These are phyloP conservation scores for Platanthera guangdongensis DNA, from an alignment of 106 monocot genomes.

Conservation along the genomic window DNA sequence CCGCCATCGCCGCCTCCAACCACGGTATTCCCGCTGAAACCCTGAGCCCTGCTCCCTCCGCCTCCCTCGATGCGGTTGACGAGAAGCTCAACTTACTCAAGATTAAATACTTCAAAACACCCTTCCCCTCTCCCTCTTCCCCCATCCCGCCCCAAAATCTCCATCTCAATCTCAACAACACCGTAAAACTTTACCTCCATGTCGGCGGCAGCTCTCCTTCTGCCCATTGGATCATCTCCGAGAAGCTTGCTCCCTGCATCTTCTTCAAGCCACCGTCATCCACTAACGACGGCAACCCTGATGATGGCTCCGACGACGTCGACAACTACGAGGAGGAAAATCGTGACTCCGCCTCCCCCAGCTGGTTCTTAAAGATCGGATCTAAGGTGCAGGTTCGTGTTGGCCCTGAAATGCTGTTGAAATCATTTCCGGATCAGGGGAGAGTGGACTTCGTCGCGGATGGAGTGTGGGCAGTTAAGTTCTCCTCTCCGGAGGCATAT, in stretches of 20 bases:
- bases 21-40: neutral
- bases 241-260: conserved; percentile 46
- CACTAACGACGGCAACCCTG: neutral
- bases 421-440: conserved; percentile 63
- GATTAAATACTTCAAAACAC: conserved; percentile 48
- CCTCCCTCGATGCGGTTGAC: conserved; percentile 53
- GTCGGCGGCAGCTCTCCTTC: conserved; percentile 45
- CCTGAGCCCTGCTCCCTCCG: conserved; percentile 3
- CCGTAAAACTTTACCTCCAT: conserved; percentile 76
- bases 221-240: conserved; percentile 68
- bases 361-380: conserved; percentile 64
- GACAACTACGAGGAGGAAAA: conserved; percentile 14
- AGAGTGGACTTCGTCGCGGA: conserved; percentile 82
- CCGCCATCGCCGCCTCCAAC: neutral
- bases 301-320: neutral
- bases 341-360: conserved; percentile 1
- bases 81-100: conserved; percentile 56
- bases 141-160: conserved; percentile 11
- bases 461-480: conserved; percentile 89
- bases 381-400: conserved; percentile 47
- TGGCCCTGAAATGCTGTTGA: conserved; percentile 58
- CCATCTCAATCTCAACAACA: conserved; percentile 10
- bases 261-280: conserved; percentile 31
- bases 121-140: conserved; percentile 27
- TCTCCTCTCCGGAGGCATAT: conserved; percentile 31